These are phyloP conservation scores for Colletotrichum abscissum DNA, from an alignment of 2,329 filamentous ascomycete species.

Conservation along the genomic window DNA sequence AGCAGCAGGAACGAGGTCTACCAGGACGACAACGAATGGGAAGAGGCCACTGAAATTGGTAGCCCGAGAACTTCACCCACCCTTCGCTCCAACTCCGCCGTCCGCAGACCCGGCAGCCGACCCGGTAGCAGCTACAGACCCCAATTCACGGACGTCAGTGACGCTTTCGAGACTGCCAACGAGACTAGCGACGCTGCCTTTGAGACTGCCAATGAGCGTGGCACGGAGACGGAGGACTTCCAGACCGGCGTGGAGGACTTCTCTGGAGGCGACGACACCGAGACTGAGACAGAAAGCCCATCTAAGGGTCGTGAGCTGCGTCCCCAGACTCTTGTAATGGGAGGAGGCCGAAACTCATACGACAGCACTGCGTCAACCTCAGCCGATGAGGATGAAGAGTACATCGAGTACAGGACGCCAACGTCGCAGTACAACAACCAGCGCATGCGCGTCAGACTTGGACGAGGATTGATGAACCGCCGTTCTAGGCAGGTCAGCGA, in stretches of 20 bases:
- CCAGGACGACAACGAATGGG: slow-evolving; percentile 87
- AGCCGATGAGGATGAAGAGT: slow-evolving; percentile 73
- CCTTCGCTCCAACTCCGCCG: slow-evolving; percentile 43
- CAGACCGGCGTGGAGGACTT: slow-evolving; percentile 89
- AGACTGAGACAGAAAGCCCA: slow-evolving; percentile 85
- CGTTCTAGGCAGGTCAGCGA: slow-evolving; percentile 72
- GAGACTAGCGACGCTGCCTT: slow-evolving; percentile 77
- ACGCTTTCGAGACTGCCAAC: slow-evolving; percentile 84
- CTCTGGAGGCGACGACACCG: slow-evolving; percentile 76
- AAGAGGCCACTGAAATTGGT: slow-evolving; percentile 73
- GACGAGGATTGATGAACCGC: slow-evolving; percentile 69
- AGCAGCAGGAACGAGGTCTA: slow-evolving; percentile 82
- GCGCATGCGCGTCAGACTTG: slow-evolving; percentile 78
- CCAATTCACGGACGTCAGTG: slow-evolving; percentile 63
- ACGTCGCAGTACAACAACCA: slow-evolving; percentile 69
- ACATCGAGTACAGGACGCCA: slow-evolving; percentile 67
- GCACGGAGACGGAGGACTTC: slow-evolving; percentile 93
- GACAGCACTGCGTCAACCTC: slow-evolving; percentile 92
- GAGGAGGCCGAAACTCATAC: slow-evolving; percentile 73
- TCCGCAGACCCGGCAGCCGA: slow-evolving; percentile 40
- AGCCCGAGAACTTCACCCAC: slow-evolving; percentile 63
- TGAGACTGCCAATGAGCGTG: slow-evolving; percentile 79
- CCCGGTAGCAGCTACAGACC: slow-evolving; percentile 30
- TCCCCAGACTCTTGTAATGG: slow-evolving; percentile 54
- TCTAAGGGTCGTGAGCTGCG: slow-evolving; percentile 56